phyloP scores from a whole-genome alignment of 345 rosid genomes.

The Cardamine occulta region DNA sequence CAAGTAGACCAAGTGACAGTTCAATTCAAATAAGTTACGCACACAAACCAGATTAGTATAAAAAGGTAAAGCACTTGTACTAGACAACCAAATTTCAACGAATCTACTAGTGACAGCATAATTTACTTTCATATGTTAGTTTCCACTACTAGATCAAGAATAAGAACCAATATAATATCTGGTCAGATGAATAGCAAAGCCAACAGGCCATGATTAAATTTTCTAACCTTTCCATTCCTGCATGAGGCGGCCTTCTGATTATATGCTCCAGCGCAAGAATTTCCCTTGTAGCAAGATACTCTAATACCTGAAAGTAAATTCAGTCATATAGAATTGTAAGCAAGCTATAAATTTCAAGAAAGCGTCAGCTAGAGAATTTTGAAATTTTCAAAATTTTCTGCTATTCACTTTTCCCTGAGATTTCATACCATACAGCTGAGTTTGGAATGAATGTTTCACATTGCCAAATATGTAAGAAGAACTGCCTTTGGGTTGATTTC shows the following conservation, averaged over 20 bases:
- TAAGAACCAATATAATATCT: slow-evolving; percentile 26
- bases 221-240: slow-evolving; percentile 87
- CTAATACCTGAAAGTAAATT: slow-evolving; percentile 72
- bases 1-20: slow-evolving; percentile 8
- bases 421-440: slow-evolving; percentile 15
- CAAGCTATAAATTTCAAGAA: slow-evolving; percentile 12
- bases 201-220: background rate
- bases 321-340: slow-evolving; percentile 18
- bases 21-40: background rate
- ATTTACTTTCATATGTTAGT: background rate
- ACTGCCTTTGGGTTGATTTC: slow-evolving; percentile 28
- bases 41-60: background rate
- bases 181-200: slow-evolving; percentile 17
- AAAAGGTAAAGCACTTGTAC: background rate
- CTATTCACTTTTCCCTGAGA: slow-evolving; percentile 13
- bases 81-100: slow-evolving; percentile 9
- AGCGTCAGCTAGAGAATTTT: background rate
- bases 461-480: slow-evolving; percentile 2
- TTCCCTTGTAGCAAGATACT: slow-evolving; percentile 79
- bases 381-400: background rate
- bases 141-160: slow-evolving; percentile 13
- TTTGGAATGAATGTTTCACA: background rate
- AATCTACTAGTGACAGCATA: background rate
- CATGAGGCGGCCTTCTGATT: slow-evolving; percentile 78
- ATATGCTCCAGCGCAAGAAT: slow-evolving; percentile 83